Conservation (phyloP, 257 asterid genomes). For the Solanum microdontum region DNA sequence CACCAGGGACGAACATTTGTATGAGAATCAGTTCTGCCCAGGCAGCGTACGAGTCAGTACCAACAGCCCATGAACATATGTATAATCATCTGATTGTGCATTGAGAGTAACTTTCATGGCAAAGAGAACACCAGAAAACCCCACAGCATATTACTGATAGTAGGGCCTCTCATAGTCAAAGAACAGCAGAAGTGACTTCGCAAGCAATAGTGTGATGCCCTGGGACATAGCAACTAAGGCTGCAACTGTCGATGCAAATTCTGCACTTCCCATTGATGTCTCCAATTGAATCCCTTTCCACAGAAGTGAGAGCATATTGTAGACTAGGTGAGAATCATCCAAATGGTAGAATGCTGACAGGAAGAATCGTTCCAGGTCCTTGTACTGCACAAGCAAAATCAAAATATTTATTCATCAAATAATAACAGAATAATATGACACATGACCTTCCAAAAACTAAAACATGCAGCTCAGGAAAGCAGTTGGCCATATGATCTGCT, state of each 20-base stretch:
- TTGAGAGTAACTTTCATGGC: constrained; percentile 86
- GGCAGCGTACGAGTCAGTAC: constrained; percentile 80
- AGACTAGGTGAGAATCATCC: constrained; percentile 71
- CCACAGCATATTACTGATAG: constrained; percentile 71
- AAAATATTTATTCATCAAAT: background rate
- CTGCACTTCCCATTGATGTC: constrained; percentile 64
- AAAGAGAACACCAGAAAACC: constrained; percentile 95
- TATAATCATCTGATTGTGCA: constrained; percentile 51
- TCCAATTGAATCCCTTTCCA: constrained; percentile 95
- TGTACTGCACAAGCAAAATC: constrained; percentile 44
- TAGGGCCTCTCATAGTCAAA: constrained; percentile 49
- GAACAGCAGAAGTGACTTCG: constrained; percentile 49
- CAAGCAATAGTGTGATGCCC: constrained; percentile 59
- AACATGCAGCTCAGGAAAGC: background rate
- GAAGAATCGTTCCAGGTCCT: constrained; percentile 71
- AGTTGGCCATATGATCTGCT: background rate
- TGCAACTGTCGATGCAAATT: constrained; percentile 65
- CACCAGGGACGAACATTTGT: constrained; percentile 87
- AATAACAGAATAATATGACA: background rate
- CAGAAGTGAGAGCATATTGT: constrained; percentile 85
- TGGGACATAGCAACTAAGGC: constrained; percentile 70
- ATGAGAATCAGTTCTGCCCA: constrained; percentile 87
- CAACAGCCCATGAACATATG: constrained; percentile 61
- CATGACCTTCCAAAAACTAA: background rate
- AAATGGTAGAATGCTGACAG: constrained; percentile 77